A percentile compares a stretch with the other conserved stretches of the same genome.
Evolutionary conservation across 2,329 filamentous ascomycete species (phyloP).

Genomic region (Plenodomus biglobosus): DNA sequence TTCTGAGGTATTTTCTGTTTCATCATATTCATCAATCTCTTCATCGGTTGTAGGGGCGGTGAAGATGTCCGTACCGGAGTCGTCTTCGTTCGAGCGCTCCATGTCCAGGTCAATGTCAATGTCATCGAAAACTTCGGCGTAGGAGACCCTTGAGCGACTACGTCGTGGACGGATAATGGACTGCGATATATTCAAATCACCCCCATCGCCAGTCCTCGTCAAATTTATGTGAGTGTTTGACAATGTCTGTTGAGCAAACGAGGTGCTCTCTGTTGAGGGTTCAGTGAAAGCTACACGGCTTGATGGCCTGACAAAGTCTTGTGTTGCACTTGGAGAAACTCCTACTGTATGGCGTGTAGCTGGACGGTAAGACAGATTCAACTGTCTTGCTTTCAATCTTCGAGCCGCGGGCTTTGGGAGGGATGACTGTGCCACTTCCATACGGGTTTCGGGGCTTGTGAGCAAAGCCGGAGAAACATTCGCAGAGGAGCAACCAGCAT

Average conservation of each 20-base stretch:
- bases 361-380: too few species aligned
- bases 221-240: neutral
- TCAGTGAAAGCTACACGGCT: neutral
- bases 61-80: conserved; percentile 4
- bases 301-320: neutral
- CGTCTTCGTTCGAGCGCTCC: conserved; percentile 5
- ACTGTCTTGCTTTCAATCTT: too few species aligned
- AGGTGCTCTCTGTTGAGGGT: neutral
- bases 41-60: neutral
- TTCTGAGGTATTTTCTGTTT: neutral
- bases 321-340: neutral
- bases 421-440: too few species aligned
- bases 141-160: conserved; percentile 12
- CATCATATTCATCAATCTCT: conserved; percentile 6
- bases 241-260: neutral
- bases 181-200: neutral
- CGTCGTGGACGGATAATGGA: conserved; percentile 8
- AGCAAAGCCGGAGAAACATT: neutral
- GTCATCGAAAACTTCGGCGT: conserved; percentile 8
- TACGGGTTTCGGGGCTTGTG: neutral
- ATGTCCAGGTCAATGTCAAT: conserved; percentile 6
- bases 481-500: neutral
- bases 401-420: too few species aligned
- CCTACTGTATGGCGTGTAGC: neutral
- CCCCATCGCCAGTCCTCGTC: neutral